Evolutionary conservation across 352 stramenopile species (phyloP).

Genomic region (Salisapilia sapeloensis): DNA sequence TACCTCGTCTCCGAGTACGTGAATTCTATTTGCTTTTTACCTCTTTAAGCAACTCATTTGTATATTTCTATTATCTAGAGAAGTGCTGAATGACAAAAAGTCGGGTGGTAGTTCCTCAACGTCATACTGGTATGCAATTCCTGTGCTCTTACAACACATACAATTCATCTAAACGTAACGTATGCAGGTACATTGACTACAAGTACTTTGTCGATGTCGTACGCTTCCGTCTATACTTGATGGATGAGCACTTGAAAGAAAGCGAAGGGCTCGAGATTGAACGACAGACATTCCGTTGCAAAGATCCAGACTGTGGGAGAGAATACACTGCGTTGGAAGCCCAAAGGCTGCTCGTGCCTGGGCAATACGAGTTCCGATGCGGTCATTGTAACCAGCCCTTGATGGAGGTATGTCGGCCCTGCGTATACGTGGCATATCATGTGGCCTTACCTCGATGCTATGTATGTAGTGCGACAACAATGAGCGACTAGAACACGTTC

Average conservation of each 20-base stretch:
- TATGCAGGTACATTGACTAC: slow-evolving; percentile 76
- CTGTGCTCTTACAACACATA: background rate
- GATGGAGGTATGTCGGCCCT: slow-evolving; percentile 20
- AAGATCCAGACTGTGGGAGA: slow-evolving; percentile 63
- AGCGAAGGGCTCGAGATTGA: slow-evolving; percentile 77
- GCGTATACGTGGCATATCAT: background rate
- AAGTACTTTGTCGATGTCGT: slow-evolving; percentile 86
- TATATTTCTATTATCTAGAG: slow-evolving; percentile 11
- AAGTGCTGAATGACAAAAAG: slow-evolving; percentile 79
- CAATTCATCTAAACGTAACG: too few relatives aligned
- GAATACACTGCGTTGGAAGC: slow-evolving; percentile 79
- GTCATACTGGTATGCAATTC: slow-evolving; percentile 67
- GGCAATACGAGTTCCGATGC: slow-evolving; percentile 71
- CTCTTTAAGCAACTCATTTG: background rate
- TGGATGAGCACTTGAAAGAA: slow-evolving; percentile 77
- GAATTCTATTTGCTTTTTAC: background rate
- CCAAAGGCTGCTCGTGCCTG: slow-evolving; percentile 63
- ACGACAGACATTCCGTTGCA: slow-evolving; percentile 75
- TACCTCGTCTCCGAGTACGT: slow-evolving; percentile 73
- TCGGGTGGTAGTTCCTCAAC: slow-evolving; percentile 69
- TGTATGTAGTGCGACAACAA: slow-evolving; percentile 64
- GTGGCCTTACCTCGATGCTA: background rate
- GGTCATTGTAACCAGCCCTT: slow-evolving; percentile 74
- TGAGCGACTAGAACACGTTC: slow-evolving; percentile 49
- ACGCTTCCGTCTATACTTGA: slow-evolving; percentile 76